Base-by-base conservation (phyloP, 1,284 basidiomycete species). In the Porodaedalea pini region DNA sequence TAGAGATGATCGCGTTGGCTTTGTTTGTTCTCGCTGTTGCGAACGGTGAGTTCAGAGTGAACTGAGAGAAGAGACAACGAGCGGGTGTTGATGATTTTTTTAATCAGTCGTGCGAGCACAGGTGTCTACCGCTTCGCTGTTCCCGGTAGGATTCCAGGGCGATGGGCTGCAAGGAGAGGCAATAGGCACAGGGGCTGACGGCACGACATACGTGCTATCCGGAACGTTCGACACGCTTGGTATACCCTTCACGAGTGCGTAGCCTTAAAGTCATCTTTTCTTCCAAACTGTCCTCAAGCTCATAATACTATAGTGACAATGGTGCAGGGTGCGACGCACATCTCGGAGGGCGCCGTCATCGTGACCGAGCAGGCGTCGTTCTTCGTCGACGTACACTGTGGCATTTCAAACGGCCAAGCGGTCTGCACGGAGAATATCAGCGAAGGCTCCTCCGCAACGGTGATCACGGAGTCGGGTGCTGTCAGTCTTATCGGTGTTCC, bases 321-420 rank as follows among this genome's bases (percentile, higher is more conserved):
- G 15, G 58, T 56, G 23, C 34, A 60, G 29, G 58, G 43, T 23
- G 54, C 54, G 32, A 52, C 58, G 27, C 49, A 56, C 41, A 34
- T 60, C 41, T 51, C 58, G 11, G 48, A 56, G 37, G 29, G n/a
- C 48, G 58, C 58, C 13, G 51, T 43, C 15, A 40, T 60, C 31
- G 39, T 37, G 11, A 53, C 54, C n/a, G n/a, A 13, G 49, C 54
- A 29, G 48, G 45, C 13, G 51, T 40, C 5, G 23, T 54, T 21
- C 25, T 60, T 17, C 10, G 48, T 60, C 41, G 49, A 48, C 31
- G 50, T 54, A 2, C 23, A 52, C 13, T 60, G 58, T 49, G 54
- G 40, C 17, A 32, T 60, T 11, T 2, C 27, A 10, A 32, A 39
- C 7, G 53, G 32, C 21, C 29, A 19, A 5, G 58, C 58, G 2